Evolutionary conservation across 306 rosid genomes (phyloP).

Genomic region (Ormosia semicastrata): DNA sequence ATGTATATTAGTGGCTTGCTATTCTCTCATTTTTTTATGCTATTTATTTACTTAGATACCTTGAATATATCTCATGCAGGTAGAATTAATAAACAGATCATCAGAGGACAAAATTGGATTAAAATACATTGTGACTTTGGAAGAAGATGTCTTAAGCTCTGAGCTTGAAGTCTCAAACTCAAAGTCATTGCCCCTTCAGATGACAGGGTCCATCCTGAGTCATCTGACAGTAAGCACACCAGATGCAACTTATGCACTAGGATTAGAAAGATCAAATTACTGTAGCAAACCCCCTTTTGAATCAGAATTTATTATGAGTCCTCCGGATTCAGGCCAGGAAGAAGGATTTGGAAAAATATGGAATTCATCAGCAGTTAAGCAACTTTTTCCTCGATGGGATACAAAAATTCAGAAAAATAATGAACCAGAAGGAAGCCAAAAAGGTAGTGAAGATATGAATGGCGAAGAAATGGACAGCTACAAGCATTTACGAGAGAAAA

Average conservation of each 20-base stretch:
- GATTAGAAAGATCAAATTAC: constrained; percentile 71
- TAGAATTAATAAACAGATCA: constrained; percentile 55
- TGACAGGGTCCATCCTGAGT: constrained; percentile 62
- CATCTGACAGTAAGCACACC: constrained; percentile 88
- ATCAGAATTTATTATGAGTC: constrained; percentile 51
- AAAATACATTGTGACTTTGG: constrained; percentile 63
- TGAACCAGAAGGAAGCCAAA: constrained; percentile 34
- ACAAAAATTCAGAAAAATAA: constrained; percentile 21
- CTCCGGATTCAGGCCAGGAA: constrained; percentile 43
- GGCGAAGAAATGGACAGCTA: constrained; percentile 68
- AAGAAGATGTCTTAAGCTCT: constrained; percentile 54
- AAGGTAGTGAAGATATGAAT: constrained; percentile 33
- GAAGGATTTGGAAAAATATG: constrained; percentile 37
- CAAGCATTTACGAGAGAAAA: constrained; percentile 55
- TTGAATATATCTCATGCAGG: constrained; percentile 46
- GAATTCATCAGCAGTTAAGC: constrained; percentile 35
- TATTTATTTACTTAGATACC: not conserved
- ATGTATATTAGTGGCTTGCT: not conserved
- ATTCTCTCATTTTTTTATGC: not conserved
- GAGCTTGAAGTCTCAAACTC: constrained; percentile 60
- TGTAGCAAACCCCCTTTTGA: constrained; percentile 44
- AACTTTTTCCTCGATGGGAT: constrained; percentile 39
- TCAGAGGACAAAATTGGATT: constrained; percentile 47
- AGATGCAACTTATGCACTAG: constrained; percentile 83
- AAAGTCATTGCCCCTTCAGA: constrained; percentile 45